Conservation (phyloP, 1,139 yeast genomes). For the Zygoascus hellenicus region DNA sequence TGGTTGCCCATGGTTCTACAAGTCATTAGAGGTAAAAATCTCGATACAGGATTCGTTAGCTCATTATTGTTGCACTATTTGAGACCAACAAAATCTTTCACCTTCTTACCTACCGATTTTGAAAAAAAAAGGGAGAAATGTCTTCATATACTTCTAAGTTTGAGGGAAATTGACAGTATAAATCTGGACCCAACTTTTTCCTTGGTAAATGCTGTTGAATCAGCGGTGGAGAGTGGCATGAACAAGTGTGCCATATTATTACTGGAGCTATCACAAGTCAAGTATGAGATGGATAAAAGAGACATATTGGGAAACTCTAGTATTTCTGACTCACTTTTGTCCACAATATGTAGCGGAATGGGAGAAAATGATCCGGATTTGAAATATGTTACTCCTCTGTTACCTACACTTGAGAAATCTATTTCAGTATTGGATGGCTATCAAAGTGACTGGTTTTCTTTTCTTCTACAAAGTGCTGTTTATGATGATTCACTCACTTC, state of each 20-base stretch:
- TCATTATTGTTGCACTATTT: conserved; percentile 1
- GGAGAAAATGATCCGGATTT: conserved; percentile 52
- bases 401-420: conserved; percentile 49
- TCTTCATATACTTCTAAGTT: conserved; percentile 1
- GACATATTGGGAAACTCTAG: too few relatives aligned
- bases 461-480: conserved; percentile 52
- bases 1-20: conserved; percentile 5
- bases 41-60: neutral
- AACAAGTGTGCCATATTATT: conserved; percentile 19
- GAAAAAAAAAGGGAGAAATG: conserved; percentile 3
- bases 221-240: conserved; percentile 14
- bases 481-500: conserved; percentile 40
- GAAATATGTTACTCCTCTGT: conserved; percentile 55
- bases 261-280: conserved; percentile 20
- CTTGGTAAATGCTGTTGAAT: conserved; percentile 8
- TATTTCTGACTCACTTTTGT: conserved; percentile 4
- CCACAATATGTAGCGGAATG: conserved; percentile 43
- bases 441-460: conserved; percentile 33
- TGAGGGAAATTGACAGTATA: neutral
- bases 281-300: conserved; percentile 13
- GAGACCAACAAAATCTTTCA: neutral
- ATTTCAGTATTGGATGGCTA: conserved; percentile 37
- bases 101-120: neutral
- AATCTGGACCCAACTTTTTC: neutral
- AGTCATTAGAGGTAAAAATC: neutral